phyloP scores from a whole-genome alignment of 225 moss, liverwort and hornwort species.

The Marchantia paleacea region DNA sequence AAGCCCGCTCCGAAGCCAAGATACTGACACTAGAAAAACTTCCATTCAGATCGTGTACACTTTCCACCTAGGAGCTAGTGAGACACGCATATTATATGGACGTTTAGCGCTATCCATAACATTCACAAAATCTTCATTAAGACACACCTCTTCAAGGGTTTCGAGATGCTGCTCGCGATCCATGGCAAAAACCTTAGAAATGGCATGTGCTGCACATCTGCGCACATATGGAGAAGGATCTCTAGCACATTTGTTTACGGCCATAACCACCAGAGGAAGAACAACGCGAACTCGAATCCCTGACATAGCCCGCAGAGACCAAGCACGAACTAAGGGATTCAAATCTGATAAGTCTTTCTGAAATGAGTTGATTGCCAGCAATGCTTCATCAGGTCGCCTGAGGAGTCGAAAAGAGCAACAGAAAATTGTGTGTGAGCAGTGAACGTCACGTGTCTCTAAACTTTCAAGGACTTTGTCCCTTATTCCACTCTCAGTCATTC shows the following conservation, averaged over 20 bases:
- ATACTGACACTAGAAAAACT: background rate
- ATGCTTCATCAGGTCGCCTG: conserved; percentile 98
- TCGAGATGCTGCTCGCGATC: conserved; percentile 80
- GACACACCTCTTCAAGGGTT: conserved; percentile 76
- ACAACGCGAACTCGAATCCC: conserved; percentile 98
- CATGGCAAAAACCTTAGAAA: conserved; percentile 81
- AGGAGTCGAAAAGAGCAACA: conserved; percentile 20
- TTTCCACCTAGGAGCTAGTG: background rate
- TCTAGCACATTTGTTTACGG: conserved; percentile 82
- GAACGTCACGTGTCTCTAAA: background rate
- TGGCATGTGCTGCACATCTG: conserved; percentile 90
- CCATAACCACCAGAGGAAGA: conserved; percentile 91
- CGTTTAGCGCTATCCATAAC: background rate
- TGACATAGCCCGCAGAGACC: conserved; percentile 96
- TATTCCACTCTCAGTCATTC: background rate
- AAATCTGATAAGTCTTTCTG: conserved; percentile 96
- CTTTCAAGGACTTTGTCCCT: background rate
- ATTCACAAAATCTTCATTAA: background rate
- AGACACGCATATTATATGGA: background rate
- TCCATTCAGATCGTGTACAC: too few species aligned
- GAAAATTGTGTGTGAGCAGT: background rate
- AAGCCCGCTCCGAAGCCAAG: background rate
- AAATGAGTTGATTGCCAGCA: conserved; percentile 95
- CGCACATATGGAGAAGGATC: conserved; percentile 96
- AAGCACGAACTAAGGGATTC: conserved; percentile 90